Percentiles rank a stretch among this genome's conserved stretches.
Evolutionary conservation across 805 yeast species (phyloP).

Genomic region (Candida anglica): DNA sequence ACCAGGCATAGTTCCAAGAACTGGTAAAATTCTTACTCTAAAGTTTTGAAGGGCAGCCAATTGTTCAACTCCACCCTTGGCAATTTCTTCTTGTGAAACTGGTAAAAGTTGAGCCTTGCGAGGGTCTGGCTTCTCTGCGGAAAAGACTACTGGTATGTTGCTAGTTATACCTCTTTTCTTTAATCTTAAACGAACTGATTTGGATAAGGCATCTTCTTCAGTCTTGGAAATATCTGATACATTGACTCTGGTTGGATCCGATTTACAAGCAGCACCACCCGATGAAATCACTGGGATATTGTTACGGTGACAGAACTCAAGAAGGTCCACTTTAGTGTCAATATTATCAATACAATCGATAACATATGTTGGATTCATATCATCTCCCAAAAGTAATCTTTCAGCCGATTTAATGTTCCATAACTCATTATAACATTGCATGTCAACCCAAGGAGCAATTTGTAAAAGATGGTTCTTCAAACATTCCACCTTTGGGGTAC

Average conservation of each 20-base stretch:
- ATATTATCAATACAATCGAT: constrained; percentile 97
- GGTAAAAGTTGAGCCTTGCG: constrained; percentile 86
- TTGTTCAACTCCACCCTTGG: constrained; percentile 81
- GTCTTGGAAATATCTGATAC: constrained; percentile 86
- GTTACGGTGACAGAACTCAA: constrained; percentile 64
- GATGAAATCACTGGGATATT: constrained; percentile 74
- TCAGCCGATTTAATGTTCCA: constrained; percentile 71
- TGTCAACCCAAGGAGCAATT: constrained; percentile 91
- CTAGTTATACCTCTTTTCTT: constrained; percentile 71
- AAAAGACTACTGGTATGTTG: constrained; percentile 83
- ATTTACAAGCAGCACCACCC: constrained; percentile 97
- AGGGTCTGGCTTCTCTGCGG: constrained; percentile 96
- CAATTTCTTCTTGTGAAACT: constrained; percentile 74
- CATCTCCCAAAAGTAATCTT: constrained; percentile 47
- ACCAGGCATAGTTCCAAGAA: constrained; percentile 95
- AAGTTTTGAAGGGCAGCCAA: constrained; percentile 83
- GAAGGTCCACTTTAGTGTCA: constrained; percentile 90
- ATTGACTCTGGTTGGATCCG: constrained; percentile 90
- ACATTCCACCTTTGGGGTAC: constrained; percentile 83
- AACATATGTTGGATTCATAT: constrained; percentile 65
- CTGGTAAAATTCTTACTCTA: constrained; percentile 93
- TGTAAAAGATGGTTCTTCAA: constrained; percentile 60
- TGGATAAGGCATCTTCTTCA: constrained; percentile 90
- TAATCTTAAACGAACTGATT: constrained; percentile 80
- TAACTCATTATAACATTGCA: constrained; percentile 72